These are phyloP conservation scores for Colletotrichum tabaci DNA, from an alignment of 2,329 filamentous ascomycete species.

Conservation along the genomic window DNA sequence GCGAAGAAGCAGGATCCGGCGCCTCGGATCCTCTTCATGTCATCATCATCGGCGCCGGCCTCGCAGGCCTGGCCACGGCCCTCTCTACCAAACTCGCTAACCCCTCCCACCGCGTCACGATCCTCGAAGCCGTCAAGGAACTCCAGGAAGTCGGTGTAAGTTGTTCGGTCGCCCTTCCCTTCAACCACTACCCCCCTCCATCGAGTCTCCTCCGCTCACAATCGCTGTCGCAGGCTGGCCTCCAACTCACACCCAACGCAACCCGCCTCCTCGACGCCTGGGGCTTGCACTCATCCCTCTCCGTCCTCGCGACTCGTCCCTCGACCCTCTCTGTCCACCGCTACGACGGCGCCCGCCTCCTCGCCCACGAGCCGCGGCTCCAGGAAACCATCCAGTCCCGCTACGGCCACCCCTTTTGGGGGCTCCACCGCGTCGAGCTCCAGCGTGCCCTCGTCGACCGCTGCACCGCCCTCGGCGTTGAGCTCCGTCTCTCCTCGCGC, in stretches of 20 bases:
- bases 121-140: conserved; percentile 44
- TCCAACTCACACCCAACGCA: conserved; percentile 44
- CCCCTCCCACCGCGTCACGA: conserved; percentile 41
- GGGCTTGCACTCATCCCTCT: conserved; percentile 32
- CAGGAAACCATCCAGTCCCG: conserved; percentile 33
- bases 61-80: conserved; percentile 36
- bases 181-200: no score
- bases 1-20: neutral
- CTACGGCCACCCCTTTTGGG: conserved; percentile 56
- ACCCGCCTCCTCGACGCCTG: conserved; percentile 42
- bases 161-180: neutral
- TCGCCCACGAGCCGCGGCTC: conserved; percentile 39
- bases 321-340: conserved; percentile 42
- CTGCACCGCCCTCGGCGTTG: conserved; percentile 56
- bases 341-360: conserved; percentile 42
- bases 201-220: neutral
- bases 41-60: conserved; percentile 39
- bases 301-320: conserved; percentile 38
- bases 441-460: conserved; percentile 58
- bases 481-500: conserved; percentile 38
- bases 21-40: conserved; percentile 25
- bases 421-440: conserved; percentile 66
- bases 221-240: conserved; percentile 36
- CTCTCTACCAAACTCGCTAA: conserved; percentile 38
- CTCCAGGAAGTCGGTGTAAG: conserved; percentile 44